Conservation (phyloP, 1,284 basidiomycete genomes). For the Rhodotorula sp. region DNA sequence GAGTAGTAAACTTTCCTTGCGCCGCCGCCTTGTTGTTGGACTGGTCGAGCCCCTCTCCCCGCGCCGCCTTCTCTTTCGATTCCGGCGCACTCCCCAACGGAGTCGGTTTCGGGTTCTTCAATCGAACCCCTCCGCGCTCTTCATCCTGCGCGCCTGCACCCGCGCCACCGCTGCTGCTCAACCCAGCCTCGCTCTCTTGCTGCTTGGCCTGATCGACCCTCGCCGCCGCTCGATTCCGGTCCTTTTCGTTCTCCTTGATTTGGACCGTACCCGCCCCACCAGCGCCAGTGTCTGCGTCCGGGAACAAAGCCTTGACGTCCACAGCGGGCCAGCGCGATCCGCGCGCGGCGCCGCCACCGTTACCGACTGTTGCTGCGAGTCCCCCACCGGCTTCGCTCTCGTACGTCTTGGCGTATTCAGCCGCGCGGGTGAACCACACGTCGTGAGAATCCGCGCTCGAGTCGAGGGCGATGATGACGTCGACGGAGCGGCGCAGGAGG, state of each 20-base stretch:
- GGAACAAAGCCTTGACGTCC: constrained; percentile 48
- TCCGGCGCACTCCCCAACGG: constrained; percentile 32
- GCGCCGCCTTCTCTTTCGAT: background rate
- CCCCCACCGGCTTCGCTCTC: background rate
- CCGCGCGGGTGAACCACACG: constrained; percentile 53
- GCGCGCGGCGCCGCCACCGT: background rate
- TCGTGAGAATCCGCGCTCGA: constrained; percentile 54
- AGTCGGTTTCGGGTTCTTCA: constrained; percentile 24
- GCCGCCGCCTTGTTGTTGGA: constrained; percentile 7
- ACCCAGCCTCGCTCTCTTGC: constrained; percentile 20
- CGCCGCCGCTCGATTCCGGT: constrained; percentile 1
- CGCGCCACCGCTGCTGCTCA: too few species aligned
- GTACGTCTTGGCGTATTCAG: constrained; percentile 48
- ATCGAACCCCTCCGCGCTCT: constrained; percentile 15
- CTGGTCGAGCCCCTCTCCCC: constrained; percentile 19
- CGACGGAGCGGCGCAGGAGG: constrained; percentile 43
- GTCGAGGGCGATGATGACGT: constrained; percentile 54
- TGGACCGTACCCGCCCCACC: constrained; percentile 16
- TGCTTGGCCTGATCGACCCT: constrained; percentile 45
- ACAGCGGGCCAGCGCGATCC: constrained; percentile 51
- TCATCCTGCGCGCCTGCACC: background rate
- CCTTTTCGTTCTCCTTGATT: constrained; percentile 4
- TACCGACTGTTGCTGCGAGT: background rate
- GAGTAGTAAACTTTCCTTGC: background rate
- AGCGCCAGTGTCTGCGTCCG: background rate